phyloP scores from a whole-genome alignment of 1,284 basidiomycete species.

The Ganoderma boninense region DNA sequence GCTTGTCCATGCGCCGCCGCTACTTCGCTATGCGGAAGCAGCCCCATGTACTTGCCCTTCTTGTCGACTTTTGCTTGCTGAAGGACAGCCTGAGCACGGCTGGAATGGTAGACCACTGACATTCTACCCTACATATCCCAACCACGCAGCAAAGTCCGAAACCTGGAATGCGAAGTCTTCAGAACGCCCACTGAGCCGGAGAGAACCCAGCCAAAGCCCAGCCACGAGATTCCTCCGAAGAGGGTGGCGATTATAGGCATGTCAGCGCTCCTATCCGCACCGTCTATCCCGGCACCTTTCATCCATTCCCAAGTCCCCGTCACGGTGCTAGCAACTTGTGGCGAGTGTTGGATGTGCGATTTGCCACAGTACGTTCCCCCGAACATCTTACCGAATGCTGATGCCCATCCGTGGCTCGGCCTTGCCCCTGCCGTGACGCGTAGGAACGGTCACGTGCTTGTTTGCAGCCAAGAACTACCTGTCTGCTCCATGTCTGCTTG shows the following conservation, averaged over 20 bases:
- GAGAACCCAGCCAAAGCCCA: not conserved
- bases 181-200: not conserved
- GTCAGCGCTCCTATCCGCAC: not conserved
- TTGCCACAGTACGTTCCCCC: not conserved
- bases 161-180: not conserved
- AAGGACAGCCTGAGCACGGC: conserved; percentile 4
- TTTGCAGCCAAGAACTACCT: not conserved
- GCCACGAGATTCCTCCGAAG: conserved; percentile 2
- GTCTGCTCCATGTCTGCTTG: not conserved
- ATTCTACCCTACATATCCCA: not conserved
- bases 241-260: conserved; percentile 11
- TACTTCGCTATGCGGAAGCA: not conserved
- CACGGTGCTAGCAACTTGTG: not conserved
- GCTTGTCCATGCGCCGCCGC: not conserved
- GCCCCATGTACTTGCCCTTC: conserved; percentile 18
- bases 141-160: not conserved
- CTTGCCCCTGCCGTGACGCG: conserved; percentile 25
- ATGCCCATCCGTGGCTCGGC: conserved; percentile 3
- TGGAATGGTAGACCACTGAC: not conserved
- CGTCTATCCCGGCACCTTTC: not conserved
- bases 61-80: conserved; percentile 18
- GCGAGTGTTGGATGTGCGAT: not conserved
- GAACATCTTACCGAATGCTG: not conserved
- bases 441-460: conserved; percentile 33
- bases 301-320: not conserved